Conservation (phyloP, 1,139 yeast species). For the Yamadazyma diospyri region DNA sequence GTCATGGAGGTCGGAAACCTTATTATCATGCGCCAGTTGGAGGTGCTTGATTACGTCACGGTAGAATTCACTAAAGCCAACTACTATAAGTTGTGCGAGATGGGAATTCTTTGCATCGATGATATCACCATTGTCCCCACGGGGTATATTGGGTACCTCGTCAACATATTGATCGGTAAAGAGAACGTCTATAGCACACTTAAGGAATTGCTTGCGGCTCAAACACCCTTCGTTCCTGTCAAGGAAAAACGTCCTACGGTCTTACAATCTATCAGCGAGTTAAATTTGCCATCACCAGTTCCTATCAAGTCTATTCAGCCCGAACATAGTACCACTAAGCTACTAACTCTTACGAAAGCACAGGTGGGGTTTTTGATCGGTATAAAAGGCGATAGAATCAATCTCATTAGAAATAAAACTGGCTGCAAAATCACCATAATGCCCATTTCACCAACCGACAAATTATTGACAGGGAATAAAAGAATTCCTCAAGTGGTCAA, state of each 20-base stretch:
- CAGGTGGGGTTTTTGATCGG: constrained; percentile 33
- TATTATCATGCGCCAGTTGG: constrained; percentile 9
- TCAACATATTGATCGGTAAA: constrained; percentile 9
- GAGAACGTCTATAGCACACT: constrained; percentile 9
- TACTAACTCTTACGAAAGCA: constrained; percentile 14
- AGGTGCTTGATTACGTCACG: constrained; percentile 9
- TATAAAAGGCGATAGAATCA: constrained; percentile 22
- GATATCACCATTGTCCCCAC: constrained; percentile 11
- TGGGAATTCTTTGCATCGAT: constrained; percentile 1
- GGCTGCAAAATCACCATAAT: constrained; percentile 25
- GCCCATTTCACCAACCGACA: constrained; percentile 14
- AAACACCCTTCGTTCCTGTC: constrained; percentile 2
- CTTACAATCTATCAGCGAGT: constrained; percentile 7
- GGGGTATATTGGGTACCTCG: constrained; percentile 12
- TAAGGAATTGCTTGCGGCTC: constrained; percentile 7
- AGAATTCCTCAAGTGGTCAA: constrained; percentile 11
- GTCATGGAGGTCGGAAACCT: constrained; percentile 6
- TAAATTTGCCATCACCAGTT: constrained; percentile 1
- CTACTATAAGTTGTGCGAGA: constrained; percentile 7
- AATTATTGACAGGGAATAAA: constrained; percentile 9
- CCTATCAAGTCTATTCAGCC: constrained; percentile 5
- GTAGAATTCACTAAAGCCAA: constrained; percentile 8
- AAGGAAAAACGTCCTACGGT: constrained; percentile 3
- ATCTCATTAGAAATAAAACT: constrained; percentile 23
- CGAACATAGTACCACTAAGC: constrained; percentile 6